These are phyloP conservation scores for Boletus pseudopeckii DNA, from an alignment of 768 basidiomycete species.

Conservation along the genomic window DNA sequence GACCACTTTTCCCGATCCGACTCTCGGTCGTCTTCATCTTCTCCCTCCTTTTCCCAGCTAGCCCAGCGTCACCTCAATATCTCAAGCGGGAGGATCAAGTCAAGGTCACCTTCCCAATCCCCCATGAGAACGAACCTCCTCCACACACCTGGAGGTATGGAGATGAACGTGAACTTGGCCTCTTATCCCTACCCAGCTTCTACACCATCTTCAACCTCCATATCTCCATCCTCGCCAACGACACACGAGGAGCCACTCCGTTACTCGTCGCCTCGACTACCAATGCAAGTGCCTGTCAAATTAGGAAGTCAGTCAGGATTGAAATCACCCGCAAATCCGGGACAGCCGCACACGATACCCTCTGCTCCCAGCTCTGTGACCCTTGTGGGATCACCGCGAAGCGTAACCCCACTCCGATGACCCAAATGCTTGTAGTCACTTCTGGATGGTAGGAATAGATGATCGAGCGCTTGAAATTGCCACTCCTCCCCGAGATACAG, in stretches of 20 bases:
- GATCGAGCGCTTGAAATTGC: neutral
- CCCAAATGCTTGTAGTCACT: neutral
- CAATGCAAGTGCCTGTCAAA: slow-evolving; percentile 15
- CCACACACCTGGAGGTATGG: slow-evolving; percentile 15
- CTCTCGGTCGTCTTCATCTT: slow-evolving; percentile 5
- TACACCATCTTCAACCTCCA: slow-evolving; percentile 53
- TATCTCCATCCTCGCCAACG: slow-evolving; percentile 44
- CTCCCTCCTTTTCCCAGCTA: slow-evolving; percentile 21
- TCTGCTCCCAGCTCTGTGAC: slow-evolving; percentile 16
- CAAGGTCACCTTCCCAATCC: slow-evolving; percentile 32
- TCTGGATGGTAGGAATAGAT: slow-evolving; percentile 1
- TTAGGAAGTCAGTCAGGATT: slow-evolving; percentile 17
- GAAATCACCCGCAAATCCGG: slow-evolving; percentile 9
- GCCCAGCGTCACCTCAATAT: slow-evolving; percentile 24
- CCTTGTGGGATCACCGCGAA: slow-evolving; percentile 17
- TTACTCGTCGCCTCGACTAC: slow-evolving; percentile 21
- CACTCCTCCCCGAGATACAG: neutral
- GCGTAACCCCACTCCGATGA: slow-evolving; percentile 28
- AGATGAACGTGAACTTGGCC: slow-evolving; percentile 8
- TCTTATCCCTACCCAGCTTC: slow-evolving; percentile 29
- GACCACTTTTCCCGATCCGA: slow-evolving; percentile 15
- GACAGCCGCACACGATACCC: slow-evolving; percentile 12
- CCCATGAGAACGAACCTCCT: slow-evolving; percentile 23
- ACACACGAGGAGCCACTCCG: slow-evolving; percentile 14
- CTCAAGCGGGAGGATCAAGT: slow-evolving; percentile 25